Evolutionary conservation across 768 basidiomycete species (phyloP), one percentile per base, ranked within the genome.

Genomic region (Pulveroboletus frians): DNA sequence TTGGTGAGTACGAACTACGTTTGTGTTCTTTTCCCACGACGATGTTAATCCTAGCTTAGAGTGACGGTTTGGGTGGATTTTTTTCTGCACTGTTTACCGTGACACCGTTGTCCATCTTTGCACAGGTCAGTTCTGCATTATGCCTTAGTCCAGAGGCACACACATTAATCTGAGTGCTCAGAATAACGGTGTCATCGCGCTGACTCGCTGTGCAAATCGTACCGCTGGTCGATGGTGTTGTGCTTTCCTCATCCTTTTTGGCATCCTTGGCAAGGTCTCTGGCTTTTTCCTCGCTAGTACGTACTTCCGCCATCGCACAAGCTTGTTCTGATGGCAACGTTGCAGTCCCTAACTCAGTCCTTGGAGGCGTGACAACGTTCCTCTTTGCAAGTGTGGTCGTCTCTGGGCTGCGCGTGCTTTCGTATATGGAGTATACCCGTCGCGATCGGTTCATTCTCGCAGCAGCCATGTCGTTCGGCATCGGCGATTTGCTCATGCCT

Each of bases 291-390:
- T 93, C 15, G 80, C 88, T 1, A 91, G 77, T 76, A 55, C 38
- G 76, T 69, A 2, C 20, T 10, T 3, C 13, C 9, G 8, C 31
- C 6, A 9, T 13, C 32, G 11, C 23, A 31, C 7, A 37, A 9
- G 8, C 1, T 9, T 20, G 7, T 37, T 40, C 41, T 49, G 5
- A 59, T 9, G 10, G 11, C 2, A 13, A 38, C 29, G 2, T 27
- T 17, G 13, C 50, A 78, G 77, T 93, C 51, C 91, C 90, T 1
- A 83, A 85, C 59, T 73, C 89, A 0, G 88, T 90, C 7, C 76
- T 90, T 0, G 90, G 89, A 2, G 88, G 89, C 3, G 88, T 92
- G 3, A 93, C 88, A 10, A 91, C 89, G 3, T 92, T 92, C 75
- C 74, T 92, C 9, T 92, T 92, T 60, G 84, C 86, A 0, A 82